Percentiles rank a stretch among this genome's conserved stretches.
Conservation (phyloP, 1,139 yeast species). For the Suhomyces yuchorum region DNA sequence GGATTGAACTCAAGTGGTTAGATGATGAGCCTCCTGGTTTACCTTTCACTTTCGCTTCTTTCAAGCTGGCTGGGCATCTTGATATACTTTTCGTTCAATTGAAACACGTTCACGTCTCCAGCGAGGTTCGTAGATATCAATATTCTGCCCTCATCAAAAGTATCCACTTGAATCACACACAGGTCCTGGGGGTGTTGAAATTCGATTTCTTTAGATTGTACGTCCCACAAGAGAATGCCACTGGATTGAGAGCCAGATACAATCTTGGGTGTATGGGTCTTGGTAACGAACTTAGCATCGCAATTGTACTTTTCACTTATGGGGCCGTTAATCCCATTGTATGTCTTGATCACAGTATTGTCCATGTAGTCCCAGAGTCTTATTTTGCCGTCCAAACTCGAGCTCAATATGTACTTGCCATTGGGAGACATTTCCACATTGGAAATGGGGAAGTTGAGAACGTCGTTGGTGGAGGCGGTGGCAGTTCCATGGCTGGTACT, state of each 20-base stretch:
- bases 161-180: constrained; percentile 55
- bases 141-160: constrained; percentile 33
- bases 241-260: constrained; percentile 71
- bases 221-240: constrained; percentile 69
- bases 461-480: constrained; percentile 57
- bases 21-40: neutral
- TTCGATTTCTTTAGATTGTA: constrained; percentile 62
- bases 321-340: constrained; percentile 40
- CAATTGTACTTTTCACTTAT: constrained; percentile 51
- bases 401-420: constrained; percentile 75
- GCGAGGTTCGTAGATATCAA: constrained; percentile 42
- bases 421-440: constrained; percentile 78
- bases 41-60: neutral
- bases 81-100: constrained; percentile 20
- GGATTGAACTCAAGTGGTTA: too few relatives aligned
- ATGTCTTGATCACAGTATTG: constrained; percentile 78
- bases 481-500: constrained; percentile 61
- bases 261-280: constrained; percentile 40
- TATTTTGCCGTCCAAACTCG: constrained; percentile 78
- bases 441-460: constrained; percentile 65
- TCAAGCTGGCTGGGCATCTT: neutral
- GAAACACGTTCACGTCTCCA: constrained; percentile 30
- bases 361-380: constrained; percentile 83
- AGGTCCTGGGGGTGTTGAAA: constrained; percentile 31
- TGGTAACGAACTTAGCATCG: constrained; percentile 49